Conservation (phyloP, 805 yeast genomes). For the Jamesozyma jinghongensis region DNA sequence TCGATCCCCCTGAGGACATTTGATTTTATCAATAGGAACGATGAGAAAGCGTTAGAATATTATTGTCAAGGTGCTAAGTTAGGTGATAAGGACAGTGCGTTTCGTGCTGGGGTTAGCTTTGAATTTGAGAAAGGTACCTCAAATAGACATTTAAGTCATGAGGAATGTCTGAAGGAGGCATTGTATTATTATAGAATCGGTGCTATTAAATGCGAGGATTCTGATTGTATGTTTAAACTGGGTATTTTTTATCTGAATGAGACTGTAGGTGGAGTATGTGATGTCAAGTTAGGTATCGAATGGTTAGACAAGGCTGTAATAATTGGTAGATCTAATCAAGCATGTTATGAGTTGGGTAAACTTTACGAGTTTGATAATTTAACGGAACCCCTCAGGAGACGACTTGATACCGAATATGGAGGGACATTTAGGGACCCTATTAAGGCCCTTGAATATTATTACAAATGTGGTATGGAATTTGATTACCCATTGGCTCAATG, state of each 20-base stretch:
- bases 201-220: conserved; percentile 47
- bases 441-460: conserved; percentile 43
- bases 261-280: conserved; percentile 27
- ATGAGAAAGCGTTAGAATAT: conserved; percentile 49
- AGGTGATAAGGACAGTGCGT: conserved; percentile 52
- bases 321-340: conserved; percentile 37
- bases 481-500: conserved; percentile 62
- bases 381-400: conserved; percentile 13
- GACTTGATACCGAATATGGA: conserved; percentile 3
- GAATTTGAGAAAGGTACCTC: conserved; percentile 46
- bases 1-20: conserved; percentile 21
- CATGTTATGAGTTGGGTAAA: conserved; percentile 49
- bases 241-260: conserved; percentile 51
- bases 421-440: conserved; percentile 23
- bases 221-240: conserved; percentile 62
- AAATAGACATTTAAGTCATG: conserved; percentile 29
- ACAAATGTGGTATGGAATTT: conserved; percentile 47
- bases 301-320: conserved; percentile 45
- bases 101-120: conserved; percentile 60
- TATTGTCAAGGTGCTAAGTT: conserved; percentile 52
- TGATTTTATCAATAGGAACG: conserved; percentile 40
- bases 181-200: conserved; percentile 48
- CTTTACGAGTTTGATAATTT: conserved; percentile 41
- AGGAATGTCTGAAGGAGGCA: conserved; percentile 34
- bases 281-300: conserved; percentile 30